Evolutionary conservation across 139 green algal species (phyloP), one percentile per base, ranked within the genome.

Genomic region (Edaphochlamys debaryana): DNA sequence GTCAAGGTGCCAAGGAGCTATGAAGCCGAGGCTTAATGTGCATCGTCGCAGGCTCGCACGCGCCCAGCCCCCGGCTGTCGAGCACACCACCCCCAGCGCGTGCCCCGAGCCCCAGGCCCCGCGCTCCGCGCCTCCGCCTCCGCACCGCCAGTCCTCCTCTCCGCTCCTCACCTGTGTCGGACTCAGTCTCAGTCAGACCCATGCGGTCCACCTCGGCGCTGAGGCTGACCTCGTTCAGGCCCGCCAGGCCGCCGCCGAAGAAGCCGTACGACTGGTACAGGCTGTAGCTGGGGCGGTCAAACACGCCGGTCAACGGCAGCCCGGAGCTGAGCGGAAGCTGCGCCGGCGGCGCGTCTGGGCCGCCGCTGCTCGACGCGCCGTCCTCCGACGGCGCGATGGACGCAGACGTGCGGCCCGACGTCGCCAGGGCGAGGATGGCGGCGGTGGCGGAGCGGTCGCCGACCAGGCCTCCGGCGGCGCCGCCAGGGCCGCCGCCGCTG

Each of bases 331-430:
- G 60, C 27, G 30, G 54, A 15, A 32, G 11, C 30, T 30, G 19
- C 0, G 60, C 30, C 30, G 29, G 27, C 58, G 58, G 58, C 11
- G 37, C 37, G 36, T 34, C 74, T 4, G 25, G n/a, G 7, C 41
- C 60, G 42, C 60, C 58, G 42, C 11, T 45, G 60, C 60, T 72
- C 29, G 23, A 30, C 19, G 40, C 40, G 40, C 76, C 76, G 45
- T 82, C 76, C n/a, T 82, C 76, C 23, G 76, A 82, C 25, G 76
- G 42, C 20, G 76, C 42, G 6, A 82, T 41, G 5, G 76, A 82
- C 32, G 40, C 40, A 0, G 62, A 66, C 0, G 76, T 82, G 22
- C 76, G 76, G 22, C 36, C n/a, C 11, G 76, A 74, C n/a, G 76
- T 67, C 22, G 76, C 66, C 9, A 82, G 41, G 13, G 42, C 64